Conservation (phyloP, 1,139 yeast species). For the Yamadazyma triangularis region DNA sequence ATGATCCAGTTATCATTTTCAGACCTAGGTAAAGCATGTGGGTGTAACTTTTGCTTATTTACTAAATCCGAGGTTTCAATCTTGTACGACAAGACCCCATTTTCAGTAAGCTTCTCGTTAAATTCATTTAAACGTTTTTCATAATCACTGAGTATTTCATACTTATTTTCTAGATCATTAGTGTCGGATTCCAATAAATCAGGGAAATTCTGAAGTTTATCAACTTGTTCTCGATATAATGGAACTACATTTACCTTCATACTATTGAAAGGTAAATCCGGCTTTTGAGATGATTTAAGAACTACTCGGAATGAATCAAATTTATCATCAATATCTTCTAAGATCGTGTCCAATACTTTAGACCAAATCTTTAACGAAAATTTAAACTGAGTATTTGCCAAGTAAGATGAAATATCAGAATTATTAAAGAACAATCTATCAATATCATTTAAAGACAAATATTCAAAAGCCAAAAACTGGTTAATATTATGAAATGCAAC, state of each 20-base stretch:
- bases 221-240: conserved; percentile 20
- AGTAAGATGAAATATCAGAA: conserved; percentile 28
- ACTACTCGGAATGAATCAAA: conserved; percentile 23
- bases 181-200: conserved; percentile 3
- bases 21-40: conserved; percentile 6
- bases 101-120: conserved; percentile 4
- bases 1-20: conserved; percentile 6
- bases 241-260: conserved; percentile 32
- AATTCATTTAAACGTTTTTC: conserved; percentile 4
- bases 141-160: conserved; percentile 2
- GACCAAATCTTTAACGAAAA: conserved; percentile 58
- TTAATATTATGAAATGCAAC: conserved; percentile 85
- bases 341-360: conserved; percentile 39
- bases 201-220: conserved; percentile 22
- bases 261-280: conserved; percentile 8
- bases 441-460: conserved; percentile 68
- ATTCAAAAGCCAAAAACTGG: conserved; percentile 85
- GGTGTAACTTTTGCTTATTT: conserved; percentile 4
- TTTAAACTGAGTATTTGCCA: conserved; percentile 73
- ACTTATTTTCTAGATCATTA: background rate
- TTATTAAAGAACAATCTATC: conserved; percentile 42
- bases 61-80: conserved; percentile 5
- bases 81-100: conserved; percentile 6
- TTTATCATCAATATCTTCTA: conserved; percentile 20
- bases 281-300: conserved; percentile 11